These are phyloP conservation scores for Ceriops zippeliana DNA, from an alignment of 345 rosid species.

Conservation along the genomic window DNA sequence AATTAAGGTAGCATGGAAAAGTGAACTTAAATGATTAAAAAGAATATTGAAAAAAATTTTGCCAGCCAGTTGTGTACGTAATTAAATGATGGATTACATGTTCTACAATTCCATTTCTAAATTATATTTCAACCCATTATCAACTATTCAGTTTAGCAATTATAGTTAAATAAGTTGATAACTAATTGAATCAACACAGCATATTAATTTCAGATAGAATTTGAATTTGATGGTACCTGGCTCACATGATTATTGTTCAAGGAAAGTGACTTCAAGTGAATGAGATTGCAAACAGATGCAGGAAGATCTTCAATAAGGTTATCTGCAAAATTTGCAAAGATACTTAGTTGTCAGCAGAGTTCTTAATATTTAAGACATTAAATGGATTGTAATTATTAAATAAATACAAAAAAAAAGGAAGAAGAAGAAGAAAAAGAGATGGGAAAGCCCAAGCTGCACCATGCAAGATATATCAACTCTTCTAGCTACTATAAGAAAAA, in stretches of 20 bases:
- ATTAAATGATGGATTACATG: no score
- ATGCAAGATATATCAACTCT: no score
- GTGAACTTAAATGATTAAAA: no score
- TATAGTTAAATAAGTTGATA: background rate
- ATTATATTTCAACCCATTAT: no score
- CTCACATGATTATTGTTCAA: conserved; percentile 65
- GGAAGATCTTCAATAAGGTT: conserved; percentile 78
- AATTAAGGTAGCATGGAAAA: no score
- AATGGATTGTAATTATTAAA: background rate
- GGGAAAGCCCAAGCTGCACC: no score
- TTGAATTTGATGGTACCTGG: conserved; percentile 44
- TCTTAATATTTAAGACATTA: conserved; percentile 4
- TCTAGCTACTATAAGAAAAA: no score
- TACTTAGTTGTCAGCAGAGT: conserved; percentile 15
- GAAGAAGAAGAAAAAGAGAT: no score
- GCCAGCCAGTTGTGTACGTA: no score
- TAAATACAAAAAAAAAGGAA: background rate
- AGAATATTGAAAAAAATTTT: no score
- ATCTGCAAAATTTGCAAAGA: conserved; percentile 53
- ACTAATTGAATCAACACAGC: background rate
- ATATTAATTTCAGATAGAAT: conserved; percentile 4
- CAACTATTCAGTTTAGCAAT: background rate
- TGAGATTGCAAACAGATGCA: conserved; percentile 69
- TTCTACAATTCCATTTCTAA: no score
- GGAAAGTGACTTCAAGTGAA: conserved; percentile 71